A percentile compares a stretch with the other conserved stretches of the same genome.
phyloP scores from a whole-genome alignment of 2,329 filamentous ascomycete genomes.

The Apiospora saccharicola region DNA sequence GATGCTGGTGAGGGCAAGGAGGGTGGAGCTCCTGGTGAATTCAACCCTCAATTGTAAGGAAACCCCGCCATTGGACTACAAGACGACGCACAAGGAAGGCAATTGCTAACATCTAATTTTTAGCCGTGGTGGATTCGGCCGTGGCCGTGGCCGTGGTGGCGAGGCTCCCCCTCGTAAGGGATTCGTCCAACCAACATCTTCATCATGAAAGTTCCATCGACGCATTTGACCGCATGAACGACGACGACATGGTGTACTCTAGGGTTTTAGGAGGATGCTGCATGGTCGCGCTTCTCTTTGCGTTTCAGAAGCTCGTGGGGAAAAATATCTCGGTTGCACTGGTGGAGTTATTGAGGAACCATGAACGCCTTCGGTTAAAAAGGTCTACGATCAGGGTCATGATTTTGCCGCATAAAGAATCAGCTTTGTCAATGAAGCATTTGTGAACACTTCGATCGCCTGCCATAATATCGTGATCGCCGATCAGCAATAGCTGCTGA shows the following conservation, averaged over 20 bases:
- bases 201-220: slow-evolving; percentile 46
- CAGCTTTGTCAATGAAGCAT: slow-evolving; percentile 26
- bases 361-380: slow-evolving; percentile 41
- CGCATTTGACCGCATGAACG: slow-evolving; percentile 24
- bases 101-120: slow-evolving; percentile 45
- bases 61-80: slow-evolving; percentile 24
- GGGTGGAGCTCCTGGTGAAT: slow-evolving; percentile 89
- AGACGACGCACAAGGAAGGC: slow-evolving; percentile 26
- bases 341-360: slow-evolving; percentile 46
- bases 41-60: slow-evolving; percentile 86
- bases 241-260: slow-evolving; percentile 44
- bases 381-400: slow-evolving; percentile 43
- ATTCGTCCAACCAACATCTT: slow-evolving; percentile 48
- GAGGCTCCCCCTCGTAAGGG: slow-evolving; percentile 72
- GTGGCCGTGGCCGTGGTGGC: slow-evolving; percentile 71
- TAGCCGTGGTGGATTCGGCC: slow-evolving; percentile 87
- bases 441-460: slow-evolving; percentile 24
- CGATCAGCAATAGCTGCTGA: slow-evolving; percentile 22
- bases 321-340: slow-evolving; percentile 51
- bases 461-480: slow-evolving; percentile 16
- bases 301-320: slow-evolving; percentile 56
- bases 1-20: slow-evolving; percentile 89
- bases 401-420: slow-evolving; percentile 37
- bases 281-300: slow-evolving; percentile 56
- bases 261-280: slow-evolving; percentile 48